These are phyloP conservation scores for Thermochaetoides thermophila DNA, from an alignment of 495 filamentous ascomycete species.

Conservation along the genomic window DNA sequence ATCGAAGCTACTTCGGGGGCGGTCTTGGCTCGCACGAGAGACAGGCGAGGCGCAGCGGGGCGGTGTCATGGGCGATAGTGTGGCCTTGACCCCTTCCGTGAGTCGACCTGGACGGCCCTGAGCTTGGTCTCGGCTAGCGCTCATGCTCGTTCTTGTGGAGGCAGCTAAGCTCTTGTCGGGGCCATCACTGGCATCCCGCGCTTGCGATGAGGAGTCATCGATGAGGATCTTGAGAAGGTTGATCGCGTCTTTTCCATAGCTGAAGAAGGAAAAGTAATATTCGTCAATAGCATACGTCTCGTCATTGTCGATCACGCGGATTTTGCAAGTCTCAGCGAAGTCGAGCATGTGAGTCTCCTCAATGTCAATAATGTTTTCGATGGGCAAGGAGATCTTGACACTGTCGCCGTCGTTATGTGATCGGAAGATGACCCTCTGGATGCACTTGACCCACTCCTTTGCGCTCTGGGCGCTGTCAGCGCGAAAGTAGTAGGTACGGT, in stretches of 20 bases:
- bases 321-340: conserved; percentile 86
- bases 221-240: conserved; percentile 61
- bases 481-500: conserved; percentile 73
- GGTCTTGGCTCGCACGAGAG: conserved; percentile 30
- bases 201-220: conserved; percentile 44
- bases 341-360: conserved; percentile 87
- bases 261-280: conserved; percentile 97
- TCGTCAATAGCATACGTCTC: conserved; percentile 94
- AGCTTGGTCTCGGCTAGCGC: conserved; percentile 4
- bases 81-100: conserved; percentile 49
- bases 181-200: conserved; percentile 14
- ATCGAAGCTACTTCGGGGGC: conserved; percentile 25
- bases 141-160: conserved; percentile 8
- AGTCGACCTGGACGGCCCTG: conserved; percentile 31
- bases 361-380: conserved; percentile 78
- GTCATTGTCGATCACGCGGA: conserved; percentile 78
- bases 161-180: no score
- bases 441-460: conserved; percentile 91
- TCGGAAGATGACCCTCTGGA: conserved; percentile 90
- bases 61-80: conserved; percentile 40
- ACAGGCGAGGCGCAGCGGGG: conserved; percentile 21
- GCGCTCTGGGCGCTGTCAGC: conserved; percentile 81
- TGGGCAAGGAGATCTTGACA: conserved; percentile 86
- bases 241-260: conserved; percentile 71
- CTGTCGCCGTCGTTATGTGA: conserved; percentile 95